A percentile compares a stretch with the other conserved stretches of the same genome.
These are phyloP conservation scores for Saxispiralis lemnorum DNA, from an alignment of 495 filamentous ascomycete species.

Conservation along the genomic window DNA sequence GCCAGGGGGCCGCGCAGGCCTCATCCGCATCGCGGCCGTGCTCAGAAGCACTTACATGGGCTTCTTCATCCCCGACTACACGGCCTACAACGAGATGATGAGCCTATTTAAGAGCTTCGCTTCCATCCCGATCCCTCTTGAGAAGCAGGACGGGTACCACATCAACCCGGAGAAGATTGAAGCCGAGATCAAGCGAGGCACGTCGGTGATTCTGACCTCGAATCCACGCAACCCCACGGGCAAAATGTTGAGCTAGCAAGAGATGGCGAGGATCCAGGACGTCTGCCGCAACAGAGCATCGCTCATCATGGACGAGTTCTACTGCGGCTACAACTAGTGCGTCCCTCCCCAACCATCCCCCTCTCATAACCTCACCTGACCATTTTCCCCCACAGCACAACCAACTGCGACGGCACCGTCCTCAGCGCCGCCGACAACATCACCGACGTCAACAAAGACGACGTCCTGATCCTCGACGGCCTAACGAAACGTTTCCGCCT, in stretches of 20 bases:
- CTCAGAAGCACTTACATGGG: slow-evolving; percentile 51
- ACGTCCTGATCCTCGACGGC: slow-evolving; percentile 87
- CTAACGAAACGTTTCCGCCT: slow-evolving; percentile 93
- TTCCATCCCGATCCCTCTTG: slow-evolving; percentile 71
- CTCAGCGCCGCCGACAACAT: slow-evolving; percentile 79
- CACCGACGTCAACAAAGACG: slow-evolving; percentile 47
- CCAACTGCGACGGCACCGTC: slow-evolving; percentile 70
- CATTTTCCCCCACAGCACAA: slow-evolving; percentile 45
- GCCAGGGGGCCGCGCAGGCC: slow-evolving; percentile 75
- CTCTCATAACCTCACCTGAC: neutral
- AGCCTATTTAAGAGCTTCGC: slow-evolving; percentile 83
- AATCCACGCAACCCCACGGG: slow-evolving; percentile 96
- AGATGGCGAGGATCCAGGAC: slow-evolving; percentile 74
- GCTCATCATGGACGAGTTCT: slow-evolving; percentile 91
- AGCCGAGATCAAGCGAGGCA: slow-evolving; percentile 19
- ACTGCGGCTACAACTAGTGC: slow-evolving; percentile 50
- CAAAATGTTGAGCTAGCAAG: slow-evolving; percentile 58
- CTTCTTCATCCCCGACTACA: slow-evolving; percentile 65
- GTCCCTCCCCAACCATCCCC: neutral
- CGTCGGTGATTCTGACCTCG: slow-evolving; percentile 71
- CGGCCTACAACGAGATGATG: slow-evolving; percentile 81
- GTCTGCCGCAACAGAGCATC: slow-evolving; percentile 81
- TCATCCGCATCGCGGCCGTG: slow-evolving; percentile 89
- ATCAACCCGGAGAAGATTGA: slow-evolving; percentile 77
- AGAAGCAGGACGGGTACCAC: slow-evolving; percentile 68